These are phyloP conservation scores for Ganoderma sp. DNA, from an alignment of 1,284 basidiomycete genomes.

Conservation along the genomic window DNA sequence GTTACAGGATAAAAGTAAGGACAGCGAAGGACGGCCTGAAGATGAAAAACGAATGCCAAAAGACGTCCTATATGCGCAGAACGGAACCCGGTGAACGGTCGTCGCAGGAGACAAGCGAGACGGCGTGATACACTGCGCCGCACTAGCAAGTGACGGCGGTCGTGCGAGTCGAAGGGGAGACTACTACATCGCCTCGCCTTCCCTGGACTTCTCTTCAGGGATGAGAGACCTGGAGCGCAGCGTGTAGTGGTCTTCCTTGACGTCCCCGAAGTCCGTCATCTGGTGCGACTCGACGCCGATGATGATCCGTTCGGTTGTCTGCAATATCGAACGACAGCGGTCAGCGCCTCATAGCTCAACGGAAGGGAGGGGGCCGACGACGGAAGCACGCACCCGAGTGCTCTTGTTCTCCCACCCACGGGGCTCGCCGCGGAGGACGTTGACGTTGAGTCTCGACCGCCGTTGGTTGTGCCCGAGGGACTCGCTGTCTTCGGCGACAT, in stretches of 20 bases:
- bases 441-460: neutral
- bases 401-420: too few species aligned
- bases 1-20: too few species aligned
- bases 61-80: too few species aligned
- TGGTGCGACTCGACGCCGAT: constrained; percentile 39
- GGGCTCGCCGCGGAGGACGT: neutral
- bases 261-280: constrained; percentile 28
- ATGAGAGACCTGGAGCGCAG: neutral
- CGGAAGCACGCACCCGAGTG: neutral
- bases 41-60: too few species aligned
- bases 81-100: too few species aligned
- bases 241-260: neutral
- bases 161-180: too few species aligned
- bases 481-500: neutral
- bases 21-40: too few species aligned
- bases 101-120: too few species aligned
- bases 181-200: neutral
- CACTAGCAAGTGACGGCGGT: too few species aligned
- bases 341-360: too few species aligned
- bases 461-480: neutral
- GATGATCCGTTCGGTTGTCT: constrained; percentile 33
- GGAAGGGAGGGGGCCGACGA: too few species aligned
- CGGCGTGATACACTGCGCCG: too few species aligned
- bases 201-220: neutral
- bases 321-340: neutral